phyloP scores from a whole-genome alignment of 2,329 filamentous ascomycete species.

The Septoria linicola region DNA sequence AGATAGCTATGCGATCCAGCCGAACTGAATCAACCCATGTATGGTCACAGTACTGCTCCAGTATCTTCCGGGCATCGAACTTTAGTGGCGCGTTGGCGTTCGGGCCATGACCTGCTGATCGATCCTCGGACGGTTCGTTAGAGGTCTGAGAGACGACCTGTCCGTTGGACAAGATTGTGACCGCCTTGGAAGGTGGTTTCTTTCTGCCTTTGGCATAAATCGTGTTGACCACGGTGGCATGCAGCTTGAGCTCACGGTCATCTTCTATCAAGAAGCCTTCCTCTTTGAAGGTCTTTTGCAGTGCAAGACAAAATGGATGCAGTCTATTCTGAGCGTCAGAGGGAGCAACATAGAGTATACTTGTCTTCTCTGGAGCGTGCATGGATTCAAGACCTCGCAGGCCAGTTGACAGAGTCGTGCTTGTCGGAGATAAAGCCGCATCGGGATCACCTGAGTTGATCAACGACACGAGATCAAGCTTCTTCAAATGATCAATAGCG shows the following conservation, averaged over 20 bases:
- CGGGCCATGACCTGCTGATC: conserved; percentile 35
- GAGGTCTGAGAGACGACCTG: background rate
- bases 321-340: conserved; percentile 54
- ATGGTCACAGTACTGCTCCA: conserved; percentile 61
- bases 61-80: conserved; percentile 44
- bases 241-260: conserved; percentile 66
- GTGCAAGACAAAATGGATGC: conserved; percentile 56
- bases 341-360: conserved; percentile 66
- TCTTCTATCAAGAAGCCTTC: conserved; percentile 59
- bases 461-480: conserved; percentile 29
- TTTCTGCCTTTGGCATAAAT: conserved; percentile 62
- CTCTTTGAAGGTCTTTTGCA: conserved; percentile 57
- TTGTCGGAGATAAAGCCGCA: background rate
- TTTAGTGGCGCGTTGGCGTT: conserved; percentile 40
- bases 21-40: conserved; percentile 68
- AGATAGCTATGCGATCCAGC: conserved; percentile 73
- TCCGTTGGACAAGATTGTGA: background rate
- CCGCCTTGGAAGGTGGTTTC: conserved; percentile 23
- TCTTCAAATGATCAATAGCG: conserved; percentile 44
- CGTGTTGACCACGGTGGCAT: conserved; percentile 85
- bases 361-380: conserved; percentile 57
- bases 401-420: conserved; percentile 36
- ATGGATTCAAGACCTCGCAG: conserved; percentile 59
- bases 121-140: conserved; percentile 7
- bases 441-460: conserved; percentile 11